Conservation (phyloP, 2,329 filamentous ascomycete species). For the Aspergillus tubingensis region DNA sequence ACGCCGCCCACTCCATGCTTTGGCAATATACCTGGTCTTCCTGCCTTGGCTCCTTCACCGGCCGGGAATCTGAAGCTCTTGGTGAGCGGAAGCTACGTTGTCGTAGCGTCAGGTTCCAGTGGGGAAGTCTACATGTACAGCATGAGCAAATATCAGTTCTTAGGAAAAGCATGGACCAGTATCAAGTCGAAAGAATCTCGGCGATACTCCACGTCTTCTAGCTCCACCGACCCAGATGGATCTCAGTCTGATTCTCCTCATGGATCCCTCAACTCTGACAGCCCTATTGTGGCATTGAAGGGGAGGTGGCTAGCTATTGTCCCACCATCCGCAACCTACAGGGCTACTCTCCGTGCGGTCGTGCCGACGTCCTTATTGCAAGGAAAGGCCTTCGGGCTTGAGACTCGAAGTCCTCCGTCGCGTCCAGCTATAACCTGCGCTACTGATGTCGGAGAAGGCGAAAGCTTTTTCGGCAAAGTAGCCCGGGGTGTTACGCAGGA, state of each 20-base stretch:
- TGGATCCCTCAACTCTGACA: slow-evolving; percentile 31
- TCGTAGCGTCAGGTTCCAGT: slow-evolving; percentile 76
- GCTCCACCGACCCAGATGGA: slow-evolving; percentile 47
- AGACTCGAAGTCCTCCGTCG: slow-evolving; percentile 45
- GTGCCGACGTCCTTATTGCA: slow-evolving; percentile 39
- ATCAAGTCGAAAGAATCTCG: slow-evolving; percentile 60
- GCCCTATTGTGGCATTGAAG: slow-evolving; percentile 46
- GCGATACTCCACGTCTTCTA: slow-evolving; percentile 50
- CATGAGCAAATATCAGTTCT: slow-evolving; percentile 59
- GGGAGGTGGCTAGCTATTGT: slow-evolving; percentile 52
- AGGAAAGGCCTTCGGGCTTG: slow-evolving; percentile 43
- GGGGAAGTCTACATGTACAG: slow-evolving; percentile 85
- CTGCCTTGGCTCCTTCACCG: slow-evolving; percentile 69
- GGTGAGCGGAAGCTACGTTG: slow-evolving; percentile 70
- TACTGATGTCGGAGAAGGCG: slow-evolving; percentile 50
- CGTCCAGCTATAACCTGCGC: slow-evolving; percentile 47
- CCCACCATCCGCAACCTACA: slow-evolving; percentile 43
- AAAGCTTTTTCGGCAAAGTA: slow-evolving; percentile 51
- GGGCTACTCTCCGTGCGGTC: slow-evolving; percentile 43
- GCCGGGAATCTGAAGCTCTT: slow-evolving; percentile 73
- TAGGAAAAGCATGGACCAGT: slow-evolving; percentile 91
- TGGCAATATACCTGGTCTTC: slow-evolving; percentile 58
- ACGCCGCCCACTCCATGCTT: slow-evolving; percentile 65
- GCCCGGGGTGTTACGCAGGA: slow-evolving; percentile 54
- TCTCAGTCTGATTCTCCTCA: slow-evolving; percentile 43